These are phyloP conservation scores for Aspergillus bertholletiae DNA, from an alignment of 495 filamentous ascomycete genomes.

Conservation along the genomic window DNA sequence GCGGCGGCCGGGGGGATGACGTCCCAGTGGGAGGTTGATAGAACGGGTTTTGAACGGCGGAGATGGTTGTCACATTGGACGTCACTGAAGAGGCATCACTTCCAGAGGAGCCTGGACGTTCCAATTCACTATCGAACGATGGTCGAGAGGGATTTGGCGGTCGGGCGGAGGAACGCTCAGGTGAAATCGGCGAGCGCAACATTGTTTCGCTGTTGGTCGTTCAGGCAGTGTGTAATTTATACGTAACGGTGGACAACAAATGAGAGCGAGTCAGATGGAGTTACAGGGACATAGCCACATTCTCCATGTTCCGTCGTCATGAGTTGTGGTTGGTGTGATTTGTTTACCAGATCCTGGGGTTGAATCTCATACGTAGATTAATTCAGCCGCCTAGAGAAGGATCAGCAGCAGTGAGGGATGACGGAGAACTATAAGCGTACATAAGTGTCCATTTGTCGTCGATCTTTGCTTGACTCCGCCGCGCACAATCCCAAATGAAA, in stretches of 20 bases:
- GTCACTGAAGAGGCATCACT: constrained; percentile 47
- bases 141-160: constrained; percentile 18
- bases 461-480: constrained; percentile 4
- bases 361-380: background rate
- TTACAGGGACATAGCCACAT: background rate
- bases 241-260: background rate
- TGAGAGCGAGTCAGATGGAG: background rate
- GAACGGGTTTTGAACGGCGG: constrained; percentile 25
- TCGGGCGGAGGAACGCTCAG: constrained; percentile 24
- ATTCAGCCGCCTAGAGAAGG: constrained; percentile 5
- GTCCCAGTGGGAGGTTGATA: constrained; percentile 11
- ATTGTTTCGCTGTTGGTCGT: constrained; percentile 16
- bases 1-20: constrained; percentile 35
- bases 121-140: constrained; percentile 36
- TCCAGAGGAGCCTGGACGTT: constrained; percentile 45
- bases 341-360: background rate
- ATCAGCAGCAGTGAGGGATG: constrained; percentile 1
- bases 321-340: background rate
- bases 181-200: constrained; percentile 30
- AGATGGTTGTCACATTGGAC: constrained; percentile 49
- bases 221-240: background rate
- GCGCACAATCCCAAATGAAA: background rate
- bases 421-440: background rate
- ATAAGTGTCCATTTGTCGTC: constrained; percentile 3
- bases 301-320: background rate